A percentile compares a stretch with the other conserved stretches of the same genome.
Evolutionary conservation across 331 rosid species (phyloP).

Genomic region (Telfairia occidentalis): DNA sequence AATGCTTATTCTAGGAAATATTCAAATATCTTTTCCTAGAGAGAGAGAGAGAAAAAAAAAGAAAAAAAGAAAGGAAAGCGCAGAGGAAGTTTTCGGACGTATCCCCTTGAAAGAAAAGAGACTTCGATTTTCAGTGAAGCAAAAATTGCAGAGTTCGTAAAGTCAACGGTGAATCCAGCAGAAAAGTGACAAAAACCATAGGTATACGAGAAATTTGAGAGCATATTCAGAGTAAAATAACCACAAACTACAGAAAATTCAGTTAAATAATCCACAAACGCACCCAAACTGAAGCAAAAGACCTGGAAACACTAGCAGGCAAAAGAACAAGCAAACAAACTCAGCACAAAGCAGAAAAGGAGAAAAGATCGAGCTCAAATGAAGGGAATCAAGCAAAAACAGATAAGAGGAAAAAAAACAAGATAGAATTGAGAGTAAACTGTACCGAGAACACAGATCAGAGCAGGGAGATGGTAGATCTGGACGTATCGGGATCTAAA

Average conservation of each 20-base stretch:
- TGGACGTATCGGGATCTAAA: constrained; percentile 41
- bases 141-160: neutral
- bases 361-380: neutral
- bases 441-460: constrained; percentile 54
- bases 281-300: neutral
- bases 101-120: neutral
- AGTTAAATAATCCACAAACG: neutral
- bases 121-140: neutral
- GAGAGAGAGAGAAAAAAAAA: too few relatives aligned
- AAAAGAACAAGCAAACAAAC: neutral
- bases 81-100: neutral
- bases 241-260: neutral
- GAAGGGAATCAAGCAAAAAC: neutral
- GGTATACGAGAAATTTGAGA: neutral
- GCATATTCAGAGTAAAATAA: neutral
- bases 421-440: constrained; percentile 16
- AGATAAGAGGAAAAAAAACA: neutral
- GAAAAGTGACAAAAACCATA: neutral
- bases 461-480: constrained; percentile 36
- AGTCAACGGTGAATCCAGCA: constrained; percentile 7
- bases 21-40: neutral
- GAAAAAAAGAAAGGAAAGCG: neutral
- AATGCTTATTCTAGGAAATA: neutral
- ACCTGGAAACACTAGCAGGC: neutral
- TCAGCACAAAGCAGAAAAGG: neutral